Base-by-base conservation (phyloP, 75 land plant species). In the Sequoia sempervirens region DNA sequence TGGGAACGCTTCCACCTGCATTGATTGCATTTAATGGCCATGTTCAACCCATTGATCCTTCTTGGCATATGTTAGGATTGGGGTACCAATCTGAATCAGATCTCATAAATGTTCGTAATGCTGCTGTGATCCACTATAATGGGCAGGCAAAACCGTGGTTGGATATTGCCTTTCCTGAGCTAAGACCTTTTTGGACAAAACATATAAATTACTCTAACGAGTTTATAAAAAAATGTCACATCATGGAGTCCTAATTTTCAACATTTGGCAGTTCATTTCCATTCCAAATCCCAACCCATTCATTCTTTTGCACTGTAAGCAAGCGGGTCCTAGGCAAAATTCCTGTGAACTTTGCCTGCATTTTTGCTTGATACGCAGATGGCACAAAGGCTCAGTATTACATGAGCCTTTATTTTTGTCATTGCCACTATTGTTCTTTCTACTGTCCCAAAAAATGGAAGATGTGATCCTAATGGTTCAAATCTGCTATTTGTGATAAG, bases 61-160 rank as follows among this genome's bases (percentile, higher is more conserved):
- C 89, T 9, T 96, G 99, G 99, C 99, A 96, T 85, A 90, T 96
- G 97, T 91, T 96, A 64, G 99, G 99, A 11, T 88, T 96, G 84
- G 99, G 99, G 13, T 96, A 96, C 82, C 95, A 96, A 52, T 79
- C 89, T 69, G 90, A 93, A 34, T 91, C 93, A 32, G 86, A 88
- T 81, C 80, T 95, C 52, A 93, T 89, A 34, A 82, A 56, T 69
- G 90, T 91, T 43, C 86, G 84, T 80, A 85, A 85, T 79, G 95
- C 96, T 80, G 96, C 95, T 36, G 99, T 96, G 34, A 92, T 96
- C 38, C 99, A 96, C 86, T 96, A 96, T 89, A 96, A 96, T 87
- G 99, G 99, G 34, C 97, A 96, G 90, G 93, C 96, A 73, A 96
- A 96, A 82, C 99, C 99, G 58, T 96, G 99, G 99, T 79, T 96